Percentiles rank a stretch among this genome's conserved stretches.
Conservation (phyloP, 208 protist genomes). For the Trichomonas gallinae region DNA sequence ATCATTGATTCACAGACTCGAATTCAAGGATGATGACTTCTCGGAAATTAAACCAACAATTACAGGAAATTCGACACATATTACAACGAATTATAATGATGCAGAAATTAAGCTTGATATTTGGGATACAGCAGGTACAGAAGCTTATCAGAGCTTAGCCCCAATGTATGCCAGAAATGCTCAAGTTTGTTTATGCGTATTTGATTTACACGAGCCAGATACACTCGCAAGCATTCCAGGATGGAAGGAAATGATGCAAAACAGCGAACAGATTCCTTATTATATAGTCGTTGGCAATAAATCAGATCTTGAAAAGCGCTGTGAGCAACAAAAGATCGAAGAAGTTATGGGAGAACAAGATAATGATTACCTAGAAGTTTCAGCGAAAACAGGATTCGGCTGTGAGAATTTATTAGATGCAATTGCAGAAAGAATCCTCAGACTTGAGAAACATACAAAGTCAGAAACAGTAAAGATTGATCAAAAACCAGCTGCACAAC, state of each 20-base stretch:
- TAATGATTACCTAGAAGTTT: background rate
- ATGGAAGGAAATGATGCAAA: background rate
- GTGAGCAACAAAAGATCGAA: background rate
- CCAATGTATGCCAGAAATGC: slow-evolving; percentile 81
- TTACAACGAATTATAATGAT: background rate
- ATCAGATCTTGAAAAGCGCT: slow-evolving; percentile 52
- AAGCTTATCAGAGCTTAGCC: slow-evolving; percentile 73
- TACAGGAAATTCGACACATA: background rate
- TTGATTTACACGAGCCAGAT: background rate
- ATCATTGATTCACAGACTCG: background rate
- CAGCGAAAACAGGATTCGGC: background rate
- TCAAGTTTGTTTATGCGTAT: slow-evolving; percentile 63
- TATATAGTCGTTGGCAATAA: slow-evolving; percentile 97
- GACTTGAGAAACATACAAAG: background rate
- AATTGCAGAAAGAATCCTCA: background rate
- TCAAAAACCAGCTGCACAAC: too few relatives aligned
- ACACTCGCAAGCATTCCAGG: background rate
- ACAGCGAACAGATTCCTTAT: background rate
- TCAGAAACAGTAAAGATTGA: too few relatives aligned
- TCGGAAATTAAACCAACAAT: background rate
- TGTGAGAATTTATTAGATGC: background rate
- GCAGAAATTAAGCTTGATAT: slow-evolving; percentile 71
- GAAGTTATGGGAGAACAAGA: background rate
- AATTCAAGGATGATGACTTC: slow-evolving; percentile 68
- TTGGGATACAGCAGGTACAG: slow-evolving; percentile 66